Conservation (phyloP, 179 eudicot genomes). For the Spergularia azorica region DNA sequence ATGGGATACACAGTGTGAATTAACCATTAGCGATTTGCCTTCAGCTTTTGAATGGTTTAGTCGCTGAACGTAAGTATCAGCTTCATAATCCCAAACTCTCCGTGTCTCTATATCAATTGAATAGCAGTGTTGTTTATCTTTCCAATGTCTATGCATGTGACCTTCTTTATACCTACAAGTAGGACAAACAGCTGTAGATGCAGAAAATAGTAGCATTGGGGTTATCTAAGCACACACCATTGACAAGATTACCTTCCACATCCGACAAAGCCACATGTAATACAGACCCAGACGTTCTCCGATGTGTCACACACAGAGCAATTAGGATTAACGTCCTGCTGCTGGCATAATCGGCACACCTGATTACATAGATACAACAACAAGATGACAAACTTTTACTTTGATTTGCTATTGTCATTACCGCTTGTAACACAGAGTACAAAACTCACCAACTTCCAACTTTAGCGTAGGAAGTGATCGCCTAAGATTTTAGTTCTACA, state of each 20-base stretch:
- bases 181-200: neutral
- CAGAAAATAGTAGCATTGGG: neutral
- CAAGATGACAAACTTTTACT: neutral
- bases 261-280: conserved; percentile 95
- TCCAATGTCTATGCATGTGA: conserved; percentile 82
- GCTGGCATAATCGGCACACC: conserved; percentile 94
- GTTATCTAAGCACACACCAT: neutral
- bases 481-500: neutral
- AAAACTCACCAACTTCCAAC: neutral
- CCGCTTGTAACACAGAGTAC: neutral
- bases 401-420: neutral
- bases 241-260: conserved; percentile 80
- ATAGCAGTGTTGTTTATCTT: conserved; percentile 76
- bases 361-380: conserved; percentile 28
- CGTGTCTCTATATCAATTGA: conserved; percentile 85
- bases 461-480: neutral
- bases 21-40: conserved; percentile 52
- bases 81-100: conserved; percentile 96
- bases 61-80: conserved; percentile 87
- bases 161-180: conserved; percentile 70
- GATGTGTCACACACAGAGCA: conserved; percentile 76
- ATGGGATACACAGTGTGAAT: conserved; percentile 47
- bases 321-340: conserved; percentile 74
- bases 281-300: conserved; percentile 82
- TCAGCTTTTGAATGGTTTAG: conserved; percentile 77